Evolutionary conservation across 495 filamentous ascomycete genomes (phyloP).

Genomic region (Neurospora africana): DNA sequence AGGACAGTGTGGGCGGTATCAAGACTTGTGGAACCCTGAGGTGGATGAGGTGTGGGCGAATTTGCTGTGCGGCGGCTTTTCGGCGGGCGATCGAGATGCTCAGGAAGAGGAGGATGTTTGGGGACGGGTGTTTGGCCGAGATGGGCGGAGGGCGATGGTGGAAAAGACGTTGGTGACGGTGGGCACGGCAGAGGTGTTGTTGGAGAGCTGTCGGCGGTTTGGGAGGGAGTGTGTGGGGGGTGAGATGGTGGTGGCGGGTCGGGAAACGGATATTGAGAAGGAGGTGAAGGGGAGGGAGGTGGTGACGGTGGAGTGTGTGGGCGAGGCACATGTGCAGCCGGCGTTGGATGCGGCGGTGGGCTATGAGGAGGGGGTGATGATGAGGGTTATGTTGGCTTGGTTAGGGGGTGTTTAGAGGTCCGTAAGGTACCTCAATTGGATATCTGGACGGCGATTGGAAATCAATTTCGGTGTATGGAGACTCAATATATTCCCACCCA

Average conservation of each 20-base stretch:
- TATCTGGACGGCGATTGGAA: no score
- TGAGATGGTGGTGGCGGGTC: neutral
- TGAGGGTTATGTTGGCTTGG: constrained; percentile 5
- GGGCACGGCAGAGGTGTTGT: constrained; percentile 10
- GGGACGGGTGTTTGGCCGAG: constrained; percentile 1
- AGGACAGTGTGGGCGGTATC: constrained; percentile 2
- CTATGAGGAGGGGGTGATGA: constrained; percentile 10
- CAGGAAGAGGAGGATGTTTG: constrained; percentile 1
- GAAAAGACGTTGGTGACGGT: constrained; percentile 8
- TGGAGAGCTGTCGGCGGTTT: constrained; percentile 12
- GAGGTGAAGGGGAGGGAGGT: neutral
- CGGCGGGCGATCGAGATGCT: neutral
- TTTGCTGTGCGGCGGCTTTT: neutral
- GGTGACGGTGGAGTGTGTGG: constrained; percentile 11
- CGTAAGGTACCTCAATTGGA: neutral
- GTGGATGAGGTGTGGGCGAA: constrained; percentile 13
- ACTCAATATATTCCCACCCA: no score
- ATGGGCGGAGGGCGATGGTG: neutral
- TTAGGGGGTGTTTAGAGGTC: constrained; percentile 2
- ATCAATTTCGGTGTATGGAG: no score
- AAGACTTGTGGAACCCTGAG: neutral
- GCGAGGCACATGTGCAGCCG: constrained; percentile 13
- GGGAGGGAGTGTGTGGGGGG: neutral
- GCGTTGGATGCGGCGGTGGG: constrained; percentile 9
- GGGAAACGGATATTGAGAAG: neutral